Conservation (phyloP, 306 rosid species). For the Medicago truncatula region DNA sequence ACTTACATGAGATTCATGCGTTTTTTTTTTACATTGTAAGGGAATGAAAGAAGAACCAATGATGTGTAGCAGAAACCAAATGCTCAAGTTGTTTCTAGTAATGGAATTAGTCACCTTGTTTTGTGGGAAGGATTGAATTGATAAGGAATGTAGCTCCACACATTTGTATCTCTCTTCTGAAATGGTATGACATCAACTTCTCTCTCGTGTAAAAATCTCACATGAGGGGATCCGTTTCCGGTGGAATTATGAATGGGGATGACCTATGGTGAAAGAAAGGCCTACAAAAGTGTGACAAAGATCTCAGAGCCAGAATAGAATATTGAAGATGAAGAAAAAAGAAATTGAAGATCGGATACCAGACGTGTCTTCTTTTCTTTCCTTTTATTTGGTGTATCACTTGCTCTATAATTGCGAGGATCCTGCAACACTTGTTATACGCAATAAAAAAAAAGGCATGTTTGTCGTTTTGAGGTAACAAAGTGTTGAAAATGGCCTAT, state of each 20-base stretch:
- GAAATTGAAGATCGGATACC: conserved; percentile 1
- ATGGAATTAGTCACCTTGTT: conserved; percentile 20
- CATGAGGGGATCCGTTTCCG: not conserved
- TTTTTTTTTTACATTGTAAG: conserved; percentile 44
- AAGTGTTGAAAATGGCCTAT: not conserved
- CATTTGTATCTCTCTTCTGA: not conserved
- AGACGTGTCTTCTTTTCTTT: conserved; percentile 8
- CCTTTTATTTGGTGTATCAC: conserved; percentile 6
- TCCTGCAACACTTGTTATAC: conserved; percentile 5
- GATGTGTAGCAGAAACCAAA: conserved; percentile 18
- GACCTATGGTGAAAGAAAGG: not conserved
- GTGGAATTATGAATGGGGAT: not conserved
- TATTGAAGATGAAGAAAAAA: conserved; percentile 16
- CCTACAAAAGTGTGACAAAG: not conserved
- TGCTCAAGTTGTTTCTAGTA: conserved; percentile 6
- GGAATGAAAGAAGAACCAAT: conserved; percentile 3
- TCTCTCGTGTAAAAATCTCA: not conserved
- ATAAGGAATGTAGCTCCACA: conserved; percentile 1
- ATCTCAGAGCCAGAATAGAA: not conserved
- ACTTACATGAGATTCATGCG: conserved; percentile 1
- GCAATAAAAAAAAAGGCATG: not conserved
- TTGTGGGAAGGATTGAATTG: conserved; percentile 23
- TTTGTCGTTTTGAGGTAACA: not conserved
- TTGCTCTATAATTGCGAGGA: not conserved
- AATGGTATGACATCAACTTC: not conserved